Evolutionary conservation across 2,329 filamentous ascomycete genomes (phyloP), one percentile per base, ranked within the genome.

Genomic region (Colletotrichum caudatum): DNA sequence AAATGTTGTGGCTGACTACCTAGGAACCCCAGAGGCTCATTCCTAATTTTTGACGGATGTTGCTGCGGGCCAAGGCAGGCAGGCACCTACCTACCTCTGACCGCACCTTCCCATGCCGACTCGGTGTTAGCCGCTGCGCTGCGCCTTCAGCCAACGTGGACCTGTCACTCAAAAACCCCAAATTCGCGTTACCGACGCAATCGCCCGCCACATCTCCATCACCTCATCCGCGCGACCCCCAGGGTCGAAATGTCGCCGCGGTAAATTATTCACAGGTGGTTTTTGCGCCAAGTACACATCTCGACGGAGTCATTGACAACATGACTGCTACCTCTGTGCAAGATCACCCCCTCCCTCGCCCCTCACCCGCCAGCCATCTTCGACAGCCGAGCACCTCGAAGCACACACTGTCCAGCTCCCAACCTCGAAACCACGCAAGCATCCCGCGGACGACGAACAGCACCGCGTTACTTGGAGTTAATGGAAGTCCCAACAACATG

Each of bases 101-200:
- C 62, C 44, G 51, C 58, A 68, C 58, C 51, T 48, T 37, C 48
- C 23, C 51, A 68, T 18, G n/a, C 57, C 50, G 50, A 60, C 56
- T 44, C 67, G 57, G 35, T 63, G 60, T 63, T 62, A 68, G 58
- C 51, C 59, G 51, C 64, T 46, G 51, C 18, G 29, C 53, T 39
- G 44, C 44, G 63, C 63, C 23, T 44, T 35, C 41, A 67, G 23
- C 61, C 26, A 35, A 54, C 48, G 46, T 61, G 7, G 50, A 56
- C 67, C 69, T 64, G 69, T 71, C 64, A 71, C 44, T 64, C 69
- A 64, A 71, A 71, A 71, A 69, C 65, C 60, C 69, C 69, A 72
- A 72, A 64, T 68, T 64, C 69, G 69, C 69, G 64, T 71, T 64
- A 71, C 51, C 69, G 62, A 70, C 67, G 68, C 68, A 62, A 63